Conservation (phyloP, 345 rosid species). For the Microcos paniculata region DNA sequence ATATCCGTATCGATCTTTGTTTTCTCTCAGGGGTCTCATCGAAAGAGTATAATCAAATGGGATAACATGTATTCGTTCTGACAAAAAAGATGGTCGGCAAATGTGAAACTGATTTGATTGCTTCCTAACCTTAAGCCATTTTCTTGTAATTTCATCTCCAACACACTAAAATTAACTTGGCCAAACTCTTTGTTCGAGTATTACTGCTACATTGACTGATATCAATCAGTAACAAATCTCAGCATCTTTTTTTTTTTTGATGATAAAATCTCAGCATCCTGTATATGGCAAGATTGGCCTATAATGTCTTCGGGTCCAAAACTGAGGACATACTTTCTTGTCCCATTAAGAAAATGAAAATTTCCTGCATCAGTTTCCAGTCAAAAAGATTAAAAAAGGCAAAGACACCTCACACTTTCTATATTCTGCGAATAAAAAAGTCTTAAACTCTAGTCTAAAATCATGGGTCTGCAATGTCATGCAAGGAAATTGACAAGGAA, state of each 20-base stretch:
- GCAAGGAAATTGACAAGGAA: neutral
- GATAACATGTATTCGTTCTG: neutral
- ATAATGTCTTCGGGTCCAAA: neutral
- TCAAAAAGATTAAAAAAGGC: neutral
- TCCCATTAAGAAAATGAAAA: neutral
- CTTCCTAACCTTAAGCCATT: neutral
- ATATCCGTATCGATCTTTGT: neutral
- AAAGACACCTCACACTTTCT: neutral
- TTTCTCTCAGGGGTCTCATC: neutral
- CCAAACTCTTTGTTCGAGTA: neutral
- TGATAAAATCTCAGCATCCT: too few relatives aligned
- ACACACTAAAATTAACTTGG: neutral
- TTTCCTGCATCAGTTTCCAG: neutral
- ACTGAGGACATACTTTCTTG: neutral
- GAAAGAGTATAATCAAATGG: neutral
- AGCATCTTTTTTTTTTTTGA: neutral
- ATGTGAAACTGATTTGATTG: conserved; percentile 1
- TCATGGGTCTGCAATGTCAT: neutral
- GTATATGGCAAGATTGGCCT: neutral
- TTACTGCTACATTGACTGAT: neutral
- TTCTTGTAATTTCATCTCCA: neutral
- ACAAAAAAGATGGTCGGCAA: neutral
- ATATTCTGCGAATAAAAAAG: neutral
- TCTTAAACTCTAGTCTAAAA: neutral
- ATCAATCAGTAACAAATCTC: neutral